Conservation (phyloP, 305 asterid genomes). For the Fraxinus albicans region DNA sequence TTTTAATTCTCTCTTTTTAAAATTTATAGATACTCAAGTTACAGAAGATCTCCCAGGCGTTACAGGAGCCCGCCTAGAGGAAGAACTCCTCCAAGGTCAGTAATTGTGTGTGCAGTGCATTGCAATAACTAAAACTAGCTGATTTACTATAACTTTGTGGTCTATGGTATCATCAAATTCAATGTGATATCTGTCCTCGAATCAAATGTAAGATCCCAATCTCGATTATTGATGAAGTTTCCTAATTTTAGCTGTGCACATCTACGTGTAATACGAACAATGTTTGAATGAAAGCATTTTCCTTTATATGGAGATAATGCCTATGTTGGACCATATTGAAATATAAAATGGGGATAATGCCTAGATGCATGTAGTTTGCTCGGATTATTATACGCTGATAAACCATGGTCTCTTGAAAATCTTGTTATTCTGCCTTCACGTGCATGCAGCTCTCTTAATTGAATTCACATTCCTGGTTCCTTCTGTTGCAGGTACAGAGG, state of each 20-base stretch:
- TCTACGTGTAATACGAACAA: neutral
- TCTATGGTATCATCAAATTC: neutral
- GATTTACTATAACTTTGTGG: neutral
- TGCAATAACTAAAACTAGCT: neutral
- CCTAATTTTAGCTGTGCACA: neutral
- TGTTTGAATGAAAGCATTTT: neutral
- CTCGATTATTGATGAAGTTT: neutral
- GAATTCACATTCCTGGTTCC: neutral
- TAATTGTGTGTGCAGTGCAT: constrained; percentile 1
- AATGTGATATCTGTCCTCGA: neutral
- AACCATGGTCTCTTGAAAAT: neutral
- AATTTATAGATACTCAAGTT: constrained; percentile 57
- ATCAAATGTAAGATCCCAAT: neutral
- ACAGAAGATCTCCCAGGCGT: constrained; percentile 91
- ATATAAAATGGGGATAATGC: neutral
- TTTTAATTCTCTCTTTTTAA: neutral
- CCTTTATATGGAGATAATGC: neutral
- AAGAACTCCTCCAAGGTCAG: constrained; percentile 81
- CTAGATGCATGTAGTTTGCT: neutral
- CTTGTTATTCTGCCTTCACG: neutral
- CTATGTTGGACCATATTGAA: neutral
- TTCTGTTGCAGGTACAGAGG: constrained; percentile 68
- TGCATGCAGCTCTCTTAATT: neutral
- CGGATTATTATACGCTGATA: neutral
- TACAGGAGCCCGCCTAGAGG: constrained; percentile 91